phyloP scores from a whole-genome alignment of 257 asterid genomes.

The Nemophila menziesii region DNA sequence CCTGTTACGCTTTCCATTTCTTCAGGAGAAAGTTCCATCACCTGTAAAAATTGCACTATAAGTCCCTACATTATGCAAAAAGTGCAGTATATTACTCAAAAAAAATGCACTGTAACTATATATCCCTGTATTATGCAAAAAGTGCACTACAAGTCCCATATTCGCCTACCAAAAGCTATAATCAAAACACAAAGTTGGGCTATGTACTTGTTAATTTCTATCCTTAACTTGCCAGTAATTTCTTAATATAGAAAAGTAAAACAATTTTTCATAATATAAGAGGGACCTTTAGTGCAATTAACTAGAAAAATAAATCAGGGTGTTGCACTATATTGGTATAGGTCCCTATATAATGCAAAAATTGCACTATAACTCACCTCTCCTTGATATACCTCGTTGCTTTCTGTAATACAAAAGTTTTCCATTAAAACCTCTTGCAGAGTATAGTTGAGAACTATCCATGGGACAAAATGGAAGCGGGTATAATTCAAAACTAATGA shows the following conservation, averaged over 20 bases:
- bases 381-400: slow-evolving; percentile 95
- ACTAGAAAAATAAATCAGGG: no score
- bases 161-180: neutral
- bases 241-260: no score
- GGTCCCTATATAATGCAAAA: no score
- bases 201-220: no score
- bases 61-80: neutral
- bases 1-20: slow-evolving; percentile 89
- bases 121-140: no score
- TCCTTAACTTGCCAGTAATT: no score
- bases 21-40: slow-evolving; percentile 90
- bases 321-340: no score
- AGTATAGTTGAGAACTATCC: slow-evolving; percentile 98
- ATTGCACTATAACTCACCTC: slow-evolving; percentile 38
- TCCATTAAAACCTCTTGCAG: slow-evolving; percentile 92
- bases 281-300: no score
- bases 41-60: slow-evolving; percentile 27
- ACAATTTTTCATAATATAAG: no score
- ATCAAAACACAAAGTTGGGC: neutral
- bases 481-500: neutral
- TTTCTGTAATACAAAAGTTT: slow-evolving; percentile 84
- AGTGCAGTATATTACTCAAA: neutral
- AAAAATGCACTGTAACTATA: no score
- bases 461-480: slow-evolving; percentile 97
- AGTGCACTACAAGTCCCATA: no score